These are phyloP conservation scores for Pythium myriotylum DNA, from an alignment of 352 stramenopile genomes.

Conservation along the genomic window DNA sequence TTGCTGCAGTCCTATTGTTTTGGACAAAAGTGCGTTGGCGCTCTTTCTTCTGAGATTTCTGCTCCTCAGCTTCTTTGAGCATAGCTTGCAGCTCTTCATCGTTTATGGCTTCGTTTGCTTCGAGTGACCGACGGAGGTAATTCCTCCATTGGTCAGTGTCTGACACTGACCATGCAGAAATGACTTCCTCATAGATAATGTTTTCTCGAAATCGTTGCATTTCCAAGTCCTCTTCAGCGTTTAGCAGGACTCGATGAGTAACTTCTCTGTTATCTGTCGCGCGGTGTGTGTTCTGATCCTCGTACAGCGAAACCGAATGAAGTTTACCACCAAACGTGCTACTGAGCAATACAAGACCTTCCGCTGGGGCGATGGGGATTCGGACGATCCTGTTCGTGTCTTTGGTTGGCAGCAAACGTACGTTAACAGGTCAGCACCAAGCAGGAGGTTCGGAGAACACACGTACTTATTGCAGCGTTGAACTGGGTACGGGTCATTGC, in stretches of 20 bases:
- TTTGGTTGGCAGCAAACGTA: constrained; percentile 21
- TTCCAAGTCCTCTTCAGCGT: constrained; percentile 42
- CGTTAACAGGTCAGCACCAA: too few species aligned
- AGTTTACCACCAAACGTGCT: constrained; percentile 82
- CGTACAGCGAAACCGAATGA: constrained; percentile 74
- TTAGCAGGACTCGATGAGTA: constrained; percentile 63
- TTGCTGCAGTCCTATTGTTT: constrained; percentile 48
- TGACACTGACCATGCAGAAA: constrained; percentile 51
- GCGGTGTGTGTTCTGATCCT: constrained; percentile 67
- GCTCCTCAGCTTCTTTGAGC: constrained; percentile 41
- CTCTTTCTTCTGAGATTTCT: constrained; percentile 43
- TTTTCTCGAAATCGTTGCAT: constrained; percentile 72
- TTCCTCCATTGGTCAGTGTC: constrained; percentile 57
- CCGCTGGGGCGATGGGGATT: constrained; percentile 86
- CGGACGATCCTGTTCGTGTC: constrained; percentile 79
- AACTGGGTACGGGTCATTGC: constrained; percentile 69
- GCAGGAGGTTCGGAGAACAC: neutral
- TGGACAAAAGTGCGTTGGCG: constrained; percentile 48
- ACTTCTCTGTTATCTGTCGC: constrained; percentile 56
- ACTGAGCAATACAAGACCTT: constrained; percentile 86
- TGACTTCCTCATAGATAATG: constrained; percentile 76
- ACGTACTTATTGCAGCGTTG: constrained; percentile 67
- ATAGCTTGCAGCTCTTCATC: constrained; percentile 42
- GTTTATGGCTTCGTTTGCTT: constrained; percentile 46
- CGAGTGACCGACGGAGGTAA: constrained; percentile 63